Percentiles rank a stretch among this genome's conserved stretches.
phyloP scores from a whole-genome alignment of 306 rosid genomes.

The Lathyrus oleraceus region DNA sequence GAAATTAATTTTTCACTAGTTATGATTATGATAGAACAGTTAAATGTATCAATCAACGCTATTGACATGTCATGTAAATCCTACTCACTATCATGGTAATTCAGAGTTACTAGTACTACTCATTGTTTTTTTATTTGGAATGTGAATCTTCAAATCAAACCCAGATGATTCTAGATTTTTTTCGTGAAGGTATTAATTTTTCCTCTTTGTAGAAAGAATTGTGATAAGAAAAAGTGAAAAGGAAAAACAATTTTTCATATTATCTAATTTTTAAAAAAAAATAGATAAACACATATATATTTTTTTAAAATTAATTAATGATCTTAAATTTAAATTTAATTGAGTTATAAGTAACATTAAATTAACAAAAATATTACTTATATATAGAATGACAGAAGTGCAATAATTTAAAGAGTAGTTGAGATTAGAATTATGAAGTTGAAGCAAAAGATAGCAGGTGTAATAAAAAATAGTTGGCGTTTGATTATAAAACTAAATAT shows the following conservation, averaged over 20 bases:
- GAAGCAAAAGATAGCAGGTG: slow-evolving; percentile 41
- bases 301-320: not conserved
- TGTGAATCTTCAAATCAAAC: slow-evolving; percentile 31
- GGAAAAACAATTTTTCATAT: not conserved
- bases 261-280: not conserved
- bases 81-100: slow-evolving; percentile 43
- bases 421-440: not conserved
- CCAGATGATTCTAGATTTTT: slow-evolving; percentile 28
- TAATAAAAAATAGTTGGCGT: slow-evolving; percentile 44
- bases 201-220: not conserved
- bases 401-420: slow-evolving; percentile 21
- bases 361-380: too few species aligned
- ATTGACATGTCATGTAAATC: slow-evolving; percentile 49
- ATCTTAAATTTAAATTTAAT: too few species aligned
- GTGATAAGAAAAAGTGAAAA: not conserved
- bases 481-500: slow-evolving; percentile 19
- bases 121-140: slow-evolving; percentile 31
- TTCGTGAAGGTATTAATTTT: slow-evolving; percentile 15
- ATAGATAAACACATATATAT: too few species aligned
- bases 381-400: slow-evolving; percentile 14
- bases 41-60: slow-evolving; percentile 47
- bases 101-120: slow-evolving; percentile 34
- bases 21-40: slow-evolving; percentile 46
- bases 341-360: too few species aligned
- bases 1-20: slow-evolving; percentile 12